A percentile compares a stretch with the other conserved stretches of the same genome.
These are phyloP conservation scores for Penicillium bovifimosum DNA, from an alignment of 495 filamentous ascomycete genomes.

Conservation along the genomic window DNA sequence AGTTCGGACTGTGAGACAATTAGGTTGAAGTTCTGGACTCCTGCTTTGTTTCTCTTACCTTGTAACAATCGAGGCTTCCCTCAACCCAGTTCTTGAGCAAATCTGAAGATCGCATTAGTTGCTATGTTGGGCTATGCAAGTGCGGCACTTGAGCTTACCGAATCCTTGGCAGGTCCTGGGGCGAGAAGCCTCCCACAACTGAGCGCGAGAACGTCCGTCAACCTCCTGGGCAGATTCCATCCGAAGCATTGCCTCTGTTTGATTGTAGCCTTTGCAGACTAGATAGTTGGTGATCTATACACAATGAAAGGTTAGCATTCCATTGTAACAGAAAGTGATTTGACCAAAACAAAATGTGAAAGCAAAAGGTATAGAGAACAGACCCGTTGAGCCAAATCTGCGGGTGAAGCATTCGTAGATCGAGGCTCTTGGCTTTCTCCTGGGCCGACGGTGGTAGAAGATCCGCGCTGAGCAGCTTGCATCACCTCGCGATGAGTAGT, in stretches of 20 bases:
- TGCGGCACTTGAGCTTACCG: constrained; percentile 36
- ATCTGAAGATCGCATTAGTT: constrained; percentile 35
- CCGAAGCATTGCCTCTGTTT: constrained; percentile 88
- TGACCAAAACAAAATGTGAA: constrained; percentile 1
- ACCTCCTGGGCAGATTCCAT: constrained; percentile 80
- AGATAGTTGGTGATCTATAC: constrained; percentile 89
- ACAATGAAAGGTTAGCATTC: constrained; percentile 3
- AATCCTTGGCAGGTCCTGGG: constrained; percentile 72
- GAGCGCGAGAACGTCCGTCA: constrained; percentile 65
- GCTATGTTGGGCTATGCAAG: background rate
- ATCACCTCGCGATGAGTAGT: too few relatives aligned
- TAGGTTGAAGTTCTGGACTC: constrained; percentile 13
- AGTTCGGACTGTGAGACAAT: constrained; percentile 66
- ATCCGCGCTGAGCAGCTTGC: too few relatives aligned
- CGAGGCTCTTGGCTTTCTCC: too few relatives aligned
- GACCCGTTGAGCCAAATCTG: too few relatives aligned
- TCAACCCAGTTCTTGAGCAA: constrained; percentile 78
- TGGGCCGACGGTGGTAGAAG: too few relatives aligned
- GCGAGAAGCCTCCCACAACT: constrained; percentile 61
- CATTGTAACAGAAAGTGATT: background rate
- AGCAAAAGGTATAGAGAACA: too few relatives aligned
- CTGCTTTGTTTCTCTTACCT: constrained; percentile 45
- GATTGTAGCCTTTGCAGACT: constrained; percentile 88
- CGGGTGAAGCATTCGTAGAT: too few relatives aligned
- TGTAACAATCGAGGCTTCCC: constrained; percentile 86